Conservation (phyloP, 768 basidiomycete genomes). For the Lentinula boryana region DNA sequence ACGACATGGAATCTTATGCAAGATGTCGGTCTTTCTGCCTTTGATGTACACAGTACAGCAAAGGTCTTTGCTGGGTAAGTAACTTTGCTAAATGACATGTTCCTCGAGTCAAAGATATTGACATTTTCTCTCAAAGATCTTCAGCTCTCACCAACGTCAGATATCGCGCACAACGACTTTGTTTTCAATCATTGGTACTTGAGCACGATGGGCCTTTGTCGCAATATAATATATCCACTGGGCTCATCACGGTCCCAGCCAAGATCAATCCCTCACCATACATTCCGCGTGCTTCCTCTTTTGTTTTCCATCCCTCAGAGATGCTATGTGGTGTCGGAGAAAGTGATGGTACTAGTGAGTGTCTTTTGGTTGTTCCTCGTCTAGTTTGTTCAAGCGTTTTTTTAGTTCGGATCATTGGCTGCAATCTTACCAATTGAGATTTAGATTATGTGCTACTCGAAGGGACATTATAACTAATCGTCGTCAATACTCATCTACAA, state of each 20-base stretch:
- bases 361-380: neutral
- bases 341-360: constrained; percentile 60
- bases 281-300: constrained; percentile 55
- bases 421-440: constrained; percentile 34
- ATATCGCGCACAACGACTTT: constrained; percentile 63
- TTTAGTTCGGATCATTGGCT: constrained; percentile 51
- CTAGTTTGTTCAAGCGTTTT: neutral
- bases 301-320: constrained; percentile 81
- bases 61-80: constrained; percentile 84
- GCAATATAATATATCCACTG: constrained; percentile 45
- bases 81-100: constrained; percentile 5
- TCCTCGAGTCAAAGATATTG: neutral
- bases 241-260: constrained; percentile 49
- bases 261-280: constrained; percentile 50
- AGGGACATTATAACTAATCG: neutral
- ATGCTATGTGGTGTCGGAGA: constrained; percentile 77
- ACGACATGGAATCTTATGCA: constrained; percentile 56
- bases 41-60: constrained; percentile 82
- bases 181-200: constrained; percentile 48
- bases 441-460: neutral
- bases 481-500: neutral
- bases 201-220: constrained; percentile 25
- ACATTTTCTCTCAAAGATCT: constrained; percentile 27
- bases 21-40: constrained; percentile 69
- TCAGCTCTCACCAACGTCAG: constrained; percentile 54